phyloP scores from a whole-genome alignment of 2,329 filamentous ascomycete genomes.

The Reticulascus tulasneorum region DNA sequence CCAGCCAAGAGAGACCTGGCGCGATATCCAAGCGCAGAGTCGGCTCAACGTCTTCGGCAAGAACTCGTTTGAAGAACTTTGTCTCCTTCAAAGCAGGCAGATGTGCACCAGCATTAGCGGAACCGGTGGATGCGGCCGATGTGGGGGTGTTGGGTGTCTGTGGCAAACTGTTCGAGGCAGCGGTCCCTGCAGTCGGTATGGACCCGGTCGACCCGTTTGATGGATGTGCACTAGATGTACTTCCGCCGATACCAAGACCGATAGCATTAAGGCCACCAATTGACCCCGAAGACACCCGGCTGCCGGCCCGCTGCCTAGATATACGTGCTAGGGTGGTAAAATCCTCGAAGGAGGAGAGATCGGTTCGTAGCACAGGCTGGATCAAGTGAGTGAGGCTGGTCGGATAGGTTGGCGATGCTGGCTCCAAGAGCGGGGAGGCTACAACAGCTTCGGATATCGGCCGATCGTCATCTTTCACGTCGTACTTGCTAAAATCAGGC shows the following conservation, averaged over 20 bases:
- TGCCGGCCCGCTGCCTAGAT: conserved; percentile 57
- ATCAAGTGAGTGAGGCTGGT: conserved; percentile 79
- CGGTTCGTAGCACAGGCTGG: conserved; percentile 76
- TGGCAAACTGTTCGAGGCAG: conserved; percentile 48
- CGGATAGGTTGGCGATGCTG: conserved; percentile 51
- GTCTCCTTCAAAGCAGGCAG: conserved; percentile 76
- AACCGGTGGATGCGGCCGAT: conserved; percentile 44
- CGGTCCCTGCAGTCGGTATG: conserved; percentile 43
- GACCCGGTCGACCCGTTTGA: conserved; percentile 61
- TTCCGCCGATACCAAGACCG: conserved; percentile 41
- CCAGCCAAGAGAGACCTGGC: conserved; percentile 90
- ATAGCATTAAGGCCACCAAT: conserved; percentile 49
- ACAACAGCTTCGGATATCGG: conserved; percentile 29
- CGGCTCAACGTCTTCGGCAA: conserved; percentile 91
- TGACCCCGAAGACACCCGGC: conserved; percentile 64
- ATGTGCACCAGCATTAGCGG: conserved; percentile 26
- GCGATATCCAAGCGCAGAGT: conserved; percentile 85
- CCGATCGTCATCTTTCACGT: conserved; percentile 47
- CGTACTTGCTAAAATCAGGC: conserved; percentile 68
- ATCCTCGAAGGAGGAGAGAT: conserved; percentile 77
- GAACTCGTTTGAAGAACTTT: conserved; percentile 86
- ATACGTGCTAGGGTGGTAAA: conserved; percentile 73
- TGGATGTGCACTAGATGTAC: conserved; percentile 42
- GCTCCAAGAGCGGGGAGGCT: conserved; percentile 37
- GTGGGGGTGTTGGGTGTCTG: conserved; percentile 56